phyloP scores from a whole-genome alignment of 2,329 filamentous ascomycete species.

The Fusarium sp. region DNA sequence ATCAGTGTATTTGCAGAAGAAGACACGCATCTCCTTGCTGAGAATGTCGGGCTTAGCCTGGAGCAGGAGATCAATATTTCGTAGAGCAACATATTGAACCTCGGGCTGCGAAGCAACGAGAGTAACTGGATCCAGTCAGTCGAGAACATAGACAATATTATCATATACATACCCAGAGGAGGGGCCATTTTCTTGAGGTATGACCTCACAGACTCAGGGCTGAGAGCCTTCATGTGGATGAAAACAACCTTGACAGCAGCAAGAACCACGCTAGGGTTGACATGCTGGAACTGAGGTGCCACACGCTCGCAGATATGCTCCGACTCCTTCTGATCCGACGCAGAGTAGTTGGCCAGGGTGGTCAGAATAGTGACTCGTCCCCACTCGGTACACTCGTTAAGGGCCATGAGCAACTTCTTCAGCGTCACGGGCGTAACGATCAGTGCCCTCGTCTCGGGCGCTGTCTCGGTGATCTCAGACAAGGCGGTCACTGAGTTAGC shows the following conservation, averaged over 20 bases:
- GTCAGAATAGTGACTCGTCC: slow-evolving; percentile 93
- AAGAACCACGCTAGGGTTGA: slow-evolving; percentile 95
- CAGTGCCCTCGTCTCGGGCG: slow-evolving; percentile 89
- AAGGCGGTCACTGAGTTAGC: slow-evolving; percentile 96
- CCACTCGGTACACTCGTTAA: slow-evolving; percentile 99
- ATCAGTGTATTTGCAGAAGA: slow-evolving; percentile 99
- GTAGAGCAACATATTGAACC: slow-evolving; percentile 95
- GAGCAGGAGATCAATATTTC: slow-evolving; percentile 95
- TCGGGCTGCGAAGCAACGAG: slow-evolving; percentile 95
- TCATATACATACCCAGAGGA: slow-evolving; percentile 75
- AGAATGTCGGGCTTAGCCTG: slow-evolving; percentile 97
- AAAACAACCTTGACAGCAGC: slow-evolving; percentile 99
- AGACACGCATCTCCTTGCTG: slow-evolving; percentile 96
- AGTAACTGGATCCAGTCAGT: slow-evolving; percentile 71
- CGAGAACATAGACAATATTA: background rate
- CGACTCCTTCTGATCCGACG: slow-evolving; percentile 90
- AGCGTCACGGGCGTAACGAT: slow-evolving; percentile 83
- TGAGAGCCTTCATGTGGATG: slow-evolving; percentile 90
- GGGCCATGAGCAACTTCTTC: slow-evolving; percentile 94
- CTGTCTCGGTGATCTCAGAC: slow-evolving; percentile 88
- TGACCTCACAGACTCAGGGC: slow-evolving; percentile 79
- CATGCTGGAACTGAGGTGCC: slow-evolving; percentile 96
- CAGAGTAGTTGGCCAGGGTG: slow-evolving; percentile 88
- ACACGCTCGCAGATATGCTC: slow-evolving; percentile 99
- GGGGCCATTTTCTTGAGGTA: slow-evolving; percentile 99